These are phyloP conservation scores for Trypanosoma avium DNA, from an alignment of 208 protist genomes.

Conservation along the genomic window DNA sequence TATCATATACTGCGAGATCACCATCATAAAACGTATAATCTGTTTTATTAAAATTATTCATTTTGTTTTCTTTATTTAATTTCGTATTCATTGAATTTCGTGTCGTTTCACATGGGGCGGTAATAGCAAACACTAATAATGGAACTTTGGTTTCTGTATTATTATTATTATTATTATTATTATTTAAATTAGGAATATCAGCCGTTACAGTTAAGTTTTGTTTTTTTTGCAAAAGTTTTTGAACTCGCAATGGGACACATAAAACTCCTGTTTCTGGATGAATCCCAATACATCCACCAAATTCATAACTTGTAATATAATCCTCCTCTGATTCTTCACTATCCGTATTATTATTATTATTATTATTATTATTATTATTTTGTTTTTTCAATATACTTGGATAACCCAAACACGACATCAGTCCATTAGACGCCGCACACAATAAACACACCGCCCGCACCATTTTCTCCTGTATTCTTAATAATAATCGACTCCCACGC, in stretches of 20 bases:
- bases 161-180: neutral
- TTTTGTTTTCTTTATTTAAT: neutral
- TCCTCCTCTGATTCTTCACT: no score
- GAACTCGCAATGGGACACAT: neutral
- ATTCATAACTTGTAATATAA: neutral
- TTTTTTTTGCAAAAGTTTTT: neutral
- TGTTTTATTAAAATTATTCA: neutral
- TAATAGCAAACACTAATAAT: no score
- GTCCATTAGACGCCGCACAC: neutral
- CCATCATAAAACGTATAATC: slow-evolving; percentile 44
- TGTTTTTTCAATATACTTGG: neutral
- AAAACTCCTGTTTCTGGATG: slow-evolving; percentile 3
- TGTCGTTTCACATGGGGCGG: no score
- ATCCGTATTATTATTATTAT: no score
- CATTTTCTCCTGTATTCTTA: slow-evolving; percentile 3
- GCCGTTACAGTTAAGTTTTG: neutral
- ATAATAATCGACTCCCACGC: slow-evolving; percentile 4
- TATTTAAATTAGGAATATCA: no score
- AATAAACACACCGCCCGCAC: slow-evolving; percentile 1
- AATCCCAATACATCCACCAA: slow-evolving; percentile 15
- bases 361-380: neutral
- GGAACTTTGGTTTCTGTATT: neutral
- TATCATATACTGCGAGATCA: slow-evolving; percentile 53
- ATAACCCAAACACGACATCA: neutral
- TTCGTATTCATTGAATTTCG: neutral